These are phyloP conservation scores for Castanea crenata DNA, from an alignment of 306 rosid species.

Conservation along the genomic window DNA sequence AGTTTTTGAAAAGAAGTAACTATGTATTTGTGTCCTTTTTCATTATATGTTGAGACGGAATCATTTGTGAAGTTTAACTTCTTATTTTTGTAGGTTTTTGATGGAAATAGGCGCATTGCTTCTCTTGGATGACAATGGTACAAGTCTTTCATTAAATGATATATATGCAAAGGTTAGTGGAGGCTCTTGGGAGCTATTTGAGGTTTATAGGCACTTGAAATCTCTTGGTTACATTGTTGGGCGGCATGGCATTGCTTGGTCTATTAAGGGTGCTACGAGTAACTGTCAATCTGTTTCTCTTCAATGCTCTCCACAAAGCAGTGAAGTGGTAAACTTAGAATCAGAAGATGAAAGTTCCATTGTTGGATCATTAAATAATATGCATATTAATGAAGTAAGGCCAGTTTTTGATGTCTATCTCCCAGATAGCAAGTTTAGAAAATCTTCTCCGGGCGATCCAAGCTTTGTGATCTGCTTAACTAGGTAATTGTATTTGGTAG, in stretches of 20 bases:
- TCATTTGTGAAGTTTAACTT: not conserved
- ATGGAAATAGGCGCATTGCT: constrained; percentile 65
- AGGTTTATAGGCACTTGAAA: constrained; percentile 77
- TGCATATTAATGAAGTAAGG: constrained; percentile 49
- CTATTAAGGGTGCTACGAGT: constrained; percentile 45
- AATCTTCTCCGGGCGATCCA: constrained; percentile 75
- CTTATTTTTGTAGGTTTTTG: constrained; percentile 55
- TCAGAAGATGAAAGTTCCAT: constrained; percentile 31
- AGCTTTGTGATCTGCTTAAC: constrained; percentile 61
- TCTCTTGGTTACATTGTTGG: constrained; percentile 73
- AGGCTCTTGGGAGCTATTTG: constrained; percentile 75
- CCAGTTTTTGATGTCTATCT: constrained; percentile 71
- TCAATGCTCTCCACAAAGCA: constrained; percentile 32
- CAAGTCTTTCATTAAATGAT: constrained; percentile 47
- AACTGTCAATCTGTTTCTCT: constrained; percentile 14
- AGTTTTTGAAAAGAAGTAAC: too few species aligned
- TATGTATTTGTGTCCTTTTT: not conserved
- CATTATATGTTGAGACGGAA: not conserved
- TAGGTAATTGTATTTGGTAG: constrained; percentile 44
- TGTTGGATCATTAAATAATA: constrained; percentile 32
- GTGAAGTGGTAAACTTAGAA: constrained; percentile 23
- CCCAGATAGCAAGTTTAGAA: constrained; percentile 79
- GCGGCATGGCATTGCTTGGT: constrained; percentile 63
- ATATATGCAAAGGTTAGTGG: constrained; percentile 48
- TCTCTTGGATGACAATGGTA: constrained; percentile 41